Evolutionary conservation across 2,329 filamentous ascomycete genomes (phyloP), one percentile per base, ranked within the genome.

Genomic region (Orbilia quercus): DNA sequence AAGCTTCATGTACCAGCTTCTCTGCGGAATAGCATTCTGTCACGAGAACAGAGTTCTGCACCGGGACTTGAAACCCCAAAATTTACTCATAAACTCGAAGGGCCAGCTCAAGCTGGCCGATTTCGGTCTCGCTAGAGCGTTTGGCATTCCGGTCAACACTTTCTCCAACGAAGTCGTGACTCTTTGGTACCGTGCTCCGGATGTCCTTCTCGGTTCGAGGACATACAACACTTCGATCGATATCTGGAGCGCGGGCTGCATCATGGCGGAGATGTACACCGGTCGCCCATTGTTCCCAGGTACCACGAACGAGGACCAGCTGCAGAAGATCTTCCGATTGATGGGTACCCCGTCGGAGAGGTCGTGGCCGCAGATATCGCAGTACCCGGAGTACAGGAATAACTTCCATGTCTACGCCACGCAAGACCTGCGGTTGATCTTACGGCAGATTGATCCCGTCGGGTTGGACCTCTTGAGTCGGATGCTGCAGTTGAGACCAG

Each of bases 191-290:
- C 91, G 95, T 45, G 95, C 95, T 0, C 95, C 95, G 0, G 95
- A 99, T 78, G 95, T 99, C 50, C 86, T 99, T 57, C 86, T 99
- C 48, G 95, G 95, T 58, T 95, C 91, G 78, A 85, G 95, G 76
- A 98, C 95, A 20, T 99, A 99, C 84, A 99, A 96, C 82, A 99
- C 95, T n/a, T 96, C 92, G 82, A 98, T 99, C 81, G 95, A 99
- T 79, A 98, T 99, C 80, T 99, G 95, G 95, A 96, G 92, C 5
- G 95, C 95, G 5, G 95, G 95, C 65, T 99, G 95, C 81, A 99
- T 99, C 84, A 98, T 99, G 95, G 95, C 95, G 7, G 95, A 99
- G 82, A 97, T 99, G 92, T 98, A 96, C 81, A 97, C 94, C 0
- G 95, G 95, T 2, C 87, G 95, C 16, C 95, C 95, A 0, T 86